Conservation (phyloP, 306 rosid species). For the Quercus robur region DNA sequence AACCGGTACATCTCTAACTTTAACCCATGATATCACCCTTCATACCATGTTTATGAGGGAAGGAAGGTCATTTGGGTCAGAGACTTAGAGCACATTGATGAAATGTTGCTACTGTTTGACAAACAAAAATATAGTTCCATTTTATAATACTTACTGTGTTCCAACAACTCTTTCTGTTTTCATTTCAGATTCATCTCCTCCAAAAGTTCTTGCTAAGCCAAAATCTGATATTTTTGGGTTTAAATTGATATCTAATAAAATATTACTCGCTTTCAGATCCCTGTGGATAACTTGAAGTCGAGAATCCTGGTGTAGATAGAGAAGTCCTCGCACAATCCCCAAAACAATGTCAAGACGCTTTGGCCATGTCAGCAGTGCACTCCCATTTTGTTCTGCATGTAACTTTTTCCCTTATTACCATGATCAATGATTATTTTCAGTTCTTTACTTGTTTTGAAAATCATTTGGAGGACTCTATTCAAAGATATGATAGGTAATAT, state of each 20-base stretch:
- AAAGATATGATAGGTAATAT: no score
- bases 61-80: no score
- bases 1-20: no score
- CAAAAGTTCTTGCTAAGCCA: conserved; percentile 15
- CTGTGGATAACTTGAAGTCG: conserved; percentile 10
- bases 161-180: conserved; percentile 9
- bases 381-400: no score
- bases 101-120: no score
- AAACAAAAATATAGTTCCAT: neutral
- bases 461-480: no score
- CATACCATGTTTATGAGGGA: no score
- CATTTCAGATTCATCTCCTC: neutral
- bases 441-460: no score
- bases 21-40: no score
- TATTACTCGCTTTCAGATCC: conserved; percentile 20
- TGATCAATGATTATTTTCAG: no score
- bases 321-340: conserved; percentile 16
- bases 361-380: neutral
- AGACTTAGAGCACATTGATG: no score
- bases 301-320: conserved; percentile 21
- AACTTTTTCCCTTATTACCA: no score
- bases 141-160: neutral
- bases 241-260: neutral
- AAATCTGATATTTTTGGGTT: conserved; percentile 18
- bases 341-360: neutral